Base-by-base conservation (phyloP, 805 yeast genomes). In the Diddensiella transvaalensis region DNA sequence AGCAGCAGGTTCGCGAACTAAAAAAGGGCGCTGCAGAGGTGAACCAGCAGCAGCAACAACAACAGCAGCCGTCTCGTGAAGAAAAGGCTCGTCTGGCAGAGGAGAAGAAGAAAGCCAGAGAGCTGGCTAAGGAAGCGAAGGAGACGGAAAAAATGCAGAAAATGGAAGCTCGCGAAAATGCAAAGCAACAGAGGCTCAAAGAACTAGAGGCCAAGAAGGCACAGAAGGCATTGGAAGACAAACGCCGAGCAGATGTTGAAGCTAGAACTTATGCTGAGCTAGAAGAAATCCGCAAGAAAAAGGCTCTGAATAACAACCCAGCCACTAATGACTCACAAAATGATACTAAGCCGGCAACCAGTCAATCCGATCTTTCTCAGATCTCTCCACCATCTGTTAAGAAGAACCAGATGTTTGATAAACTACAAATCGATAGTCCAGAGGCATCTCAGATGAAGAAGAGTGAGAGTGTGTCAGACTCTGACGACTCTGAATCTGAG, bases 381-480 rank as follows among this genome's bases (percentile, higher is more conserved):
- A 17, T 8, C 8, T 35, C 38, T 13, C 38, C 38, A 6, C 38
- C 38, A 15, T 35, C 38, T 8, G 38, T 35, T 10, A 35, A 13
- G 38, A 35, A 35, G 17, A 35, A 35, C 21, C 38, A 13, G 8
- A 23, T 40, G 26, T 40, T 40, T 40, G 26, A 40, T 4, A 40
- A 40, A 23, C 32, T 40, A 11, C 18, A 23, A 22, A 11, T 40
- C 6, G 43, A 40, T 24, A 13, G 38, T 18, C 21, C 38, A 6
- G 17, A 15, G 5, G 5, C 19, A 4, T n/a, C 4, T 21, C 19
- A 18, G 42, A 38, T 8, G 42, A 38, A 19, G 42, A 19, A 6
- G 13, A 8, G 22, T 37, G 44, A 41, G 5, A 46, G 47, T 11
- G 46, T 43, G 22, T 41, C 50, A 3, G 43, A 22, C 21, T 48